These are phyloP conservation scores for Cryptococcus sp. DNA, from an alignment of 1,284 basidiomycete genomes.

Conservation along the genomic window DNA sequence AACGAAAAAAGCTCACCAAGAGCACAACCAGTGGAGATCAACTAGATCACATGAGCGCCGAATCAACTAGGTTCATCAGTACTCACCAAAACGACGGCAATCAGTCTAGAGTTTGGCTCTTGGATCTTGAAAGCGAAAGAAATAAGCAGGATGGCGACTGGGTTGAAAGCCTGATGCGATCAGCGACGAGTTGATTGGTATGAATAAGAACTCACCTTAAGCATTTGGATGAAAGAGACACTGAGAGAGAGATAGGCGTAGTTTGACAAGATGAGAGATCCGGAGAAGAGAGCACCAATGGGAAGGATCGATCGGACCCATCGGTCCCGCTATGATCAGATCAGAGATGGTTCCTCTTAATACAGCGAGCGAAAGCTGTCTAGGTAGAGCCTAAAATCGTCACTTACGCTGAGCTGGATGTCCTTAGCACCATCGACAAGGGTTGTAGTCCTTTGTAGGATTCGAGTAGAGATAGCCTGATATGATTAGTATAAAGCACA, in stretches of 20 bases:
- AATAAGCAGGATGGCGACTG: constrained; percentile 91
- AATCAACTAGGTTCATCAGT: not conserved
- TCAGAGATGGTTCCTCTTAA: not conserved
- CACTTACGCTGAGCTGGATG: constrained; percentile 65
- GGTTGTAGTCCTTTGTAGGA: constrained; percentile 79
- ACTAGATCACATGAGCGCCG: constrained; percentile 30
- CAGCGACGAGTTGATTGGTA: not conserved
- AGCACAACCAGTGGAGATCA: constrained; percentile 88
- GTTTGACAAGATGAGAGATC: constrained; percentile 85
- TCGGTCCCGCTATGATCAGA: constrained; percentile 55
- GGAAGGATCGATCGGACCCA: constrained; percentile 86
- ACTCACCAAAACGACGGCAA: constrained; percentile 65
- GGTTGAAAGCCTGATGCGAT: constrained; percentile 76
- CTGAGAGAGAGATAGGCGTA: constrained; percentile 89
- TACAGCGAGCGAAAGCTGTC: not conserved
- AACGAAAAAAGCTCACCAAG: constrained; percentile 57
- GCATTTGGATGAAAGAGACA: constrained; percentile 96
- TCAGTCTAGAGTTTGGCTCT: constrained; percentile 76
- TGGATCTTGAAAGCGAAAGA: constrained; percentile 86
- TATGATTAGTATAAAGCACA: not conserved
- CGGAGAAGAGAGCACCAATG: constrained; percentile 87
- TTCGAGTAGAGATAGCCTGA: constrained; percentile 79
- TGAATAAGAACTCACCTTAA: constrained; percentile 61
- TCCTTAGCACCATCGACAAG: constrained; percentile 87
- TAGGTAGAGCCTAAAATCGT: not conserved